Evolutionary conservation across 2,329 filamentous ascomycete genomes (phyloP), one percentile per base, ranked within the genome.

Genomic region (Didymosphaeria variabile): DNA sequence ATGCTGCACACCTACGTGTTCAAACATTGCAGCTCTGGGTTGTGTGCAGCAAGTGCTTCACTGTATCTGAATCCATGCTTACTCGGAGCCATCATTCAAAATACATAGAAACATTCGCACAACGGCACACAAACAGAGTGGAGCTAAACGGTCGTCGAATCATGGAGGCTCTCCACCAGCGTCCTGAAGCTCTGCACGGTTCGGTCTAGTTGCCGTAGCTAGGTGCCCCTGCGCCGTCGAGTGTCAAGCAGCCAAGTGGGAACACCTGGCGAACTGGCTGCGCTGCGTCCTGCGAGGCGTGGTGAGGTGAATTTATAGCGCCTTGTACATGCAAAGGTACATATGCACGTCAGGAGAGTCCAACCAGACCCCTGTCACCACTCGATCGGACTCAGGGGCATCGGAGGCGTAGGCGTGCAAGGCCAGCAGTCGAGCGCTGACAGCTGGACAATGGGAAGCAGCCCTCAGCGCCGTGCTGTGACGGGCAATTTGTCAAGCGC

Each of bases 401-500:
- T 44, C 53, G 29, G 38, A 23, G 50, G 17, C 19, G 13, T 10
- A 54, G 36, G 40, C 23, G 51, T 26, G 21, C 31, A 13, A 42
- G 34, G 38, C 34, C 17, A 26, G 23, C 51, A 29, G 36, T 12
- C 36, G 19, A 26, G 32, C 19, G 17, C n/a, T 29, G 36, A 15
- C 19, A 26, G 32, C 19, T 19, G 38, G 34, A 12, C 49, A 38
- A 19, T 19, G 40, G 23, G 29, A 42, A 34, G 26, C 26, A 29
- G 26, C 26, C 26, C 26, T 29, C 26, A 29, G 36, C 40, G 53
- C 44, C 38, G n/a, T 19, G 55, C 45, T 47, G 55, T 40, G 55
- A 46, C 42, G 55, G 42, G 55, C 45, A 47, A 57, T 57, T 57
- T 57, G 55, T 40, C 55, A 49, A 34, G 19, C 42, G 21, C 42